Base-by-base conservation (phyloP, 23 red algal species). In the Cyanidium caldarium region DNA sequence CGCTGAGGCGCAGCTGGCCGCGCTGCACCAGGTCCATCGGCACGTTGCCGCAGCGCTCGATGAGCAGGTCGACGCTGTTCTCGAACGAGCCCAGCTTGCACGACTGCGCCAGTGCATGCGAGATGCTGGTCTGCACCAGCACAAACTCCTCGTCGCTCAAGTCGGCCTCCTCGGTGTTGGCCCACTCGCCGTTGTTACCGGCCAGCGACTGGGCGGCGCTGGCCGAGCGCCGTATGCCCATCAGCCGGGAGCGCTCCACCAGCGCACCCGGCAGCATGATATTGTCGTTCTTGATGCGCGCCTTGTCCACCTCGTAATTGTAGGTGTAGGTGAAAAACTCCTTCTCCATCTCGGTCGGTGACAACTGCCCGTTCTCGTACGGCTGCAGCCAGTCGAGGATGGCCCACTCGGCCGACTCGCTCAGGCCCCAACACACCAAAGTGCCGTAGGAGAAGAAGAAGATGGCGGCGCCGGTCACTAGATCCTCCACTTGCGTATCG, bases 371-470 rank as follows among this genome's bases (percentile, higher is more conserved):
- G 37, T 77, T 76, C 45, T 83, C 80, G 65, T 77, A 83, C 14
- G 37, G n/a, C 51, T 76, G 44, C 36, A 83, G 17, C 69, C 56
- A 44, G 45, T 77, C 69, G 16, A 83, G 38, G 41, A 83, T 21
- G 15, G 34, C 56, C 80, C 46, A 67, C 33, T 83, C 80, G 35
- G 38, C 68, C 12, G 23, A 35, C 43, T 83, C 80, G 19, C 70
- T 65, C 30, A 83, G 44, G 31, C 69, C 80, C 80, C 80, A 83
- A 33, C 39, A 19, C 3, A 76, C 69, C 12, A 83, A 40, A 28
- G 69, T 68, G 3, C 80, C 80, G 35, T 83, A 83, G 2, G 68
- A 75, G 65, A 83, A 83, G 69, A 83, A 46, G 33, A 83, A 83
- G 38, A 83, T 67, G 5, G 71, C 70, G 20, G 56, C 58, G 35